Percentiles rank a stretch among this genome's conserved stretches.
phyloP scores from a whole-genome alignment of 2,329 filamentous ascomycete genomes.

The Paecilomyces niveus region DNA sequence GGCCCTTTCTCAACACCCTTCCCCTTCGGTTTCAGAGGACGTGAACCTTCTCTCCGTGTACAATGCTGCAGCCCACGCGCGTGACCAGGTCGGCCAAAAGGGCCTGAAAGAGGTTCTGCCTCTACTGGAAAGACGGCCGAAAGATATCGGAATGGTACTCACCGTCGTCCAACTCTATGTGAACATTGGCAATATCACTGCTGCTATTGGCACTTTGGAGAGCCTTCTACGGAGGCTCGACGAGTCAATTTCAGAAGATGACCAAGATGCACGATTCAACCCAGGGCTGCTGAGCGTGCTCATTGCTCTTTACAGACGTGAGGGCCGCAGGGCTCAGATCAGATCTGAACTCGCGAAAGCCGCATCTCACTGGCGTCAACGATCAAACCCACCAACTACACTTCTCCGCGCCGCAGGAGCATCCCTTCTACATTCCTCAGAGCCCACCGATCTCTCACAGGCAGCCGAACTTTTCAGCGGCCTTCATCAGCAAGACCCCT shows the following conservation, averaged over 20 bases:
- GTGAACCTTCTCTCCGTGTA: slow-evolving; percentile 54
- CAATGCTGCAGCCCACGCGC: slow-evolving; percentile 66
- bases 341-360: background rate
- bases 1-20: slow-evolving; percentile 40
- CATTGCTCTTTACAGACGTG: slow-evolving; percentile 69
- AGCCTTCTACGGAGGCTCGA: slow-evolving; percentile 68
- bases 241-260: slow-evolving; percentile 46
- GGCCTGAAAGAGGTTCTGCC: slow-evolving; percentile 63
- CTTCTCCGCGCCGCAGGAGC: slow-evolving; percentile 77
- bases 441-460: slow-evolving; percentile 57
- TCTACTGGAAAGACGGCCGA: slow-evolving; percentile 65
- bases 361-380: slow-evolving; percentile 59
- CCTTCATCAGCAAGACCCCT: slow-evolving; percentile 57
- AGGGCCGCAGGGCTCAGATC: slow-evolving; percentile 66
- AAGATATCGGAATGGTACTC: slow-evolving; percentile 72
- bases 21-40: slow-evolving; percentile 43
- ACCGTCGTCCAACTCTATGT: slow-evolving; percentile 78
- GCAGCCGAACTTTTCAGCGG: slow-evolving; percentile 74
- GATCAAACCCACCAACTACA: slow-evolving; percentile 51
- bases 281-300: slow-evolving; percentile 77
- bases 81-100: slow-evolving; percentile 53
- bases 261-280: slow-evolving; percentile 67
- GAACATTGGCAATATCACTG: slow-evolving; percentile 60
- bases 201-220: slow-evolving; percentile 70
- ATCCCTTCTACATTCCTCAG: slow-evolving; percentile 69